A percentile compares a stretch with the other conserved stretches of the same genome.
phyloP scores from a whole-genome alignment of 768 basidiomycete species.

The Naganishia friedmannii region DNA sequence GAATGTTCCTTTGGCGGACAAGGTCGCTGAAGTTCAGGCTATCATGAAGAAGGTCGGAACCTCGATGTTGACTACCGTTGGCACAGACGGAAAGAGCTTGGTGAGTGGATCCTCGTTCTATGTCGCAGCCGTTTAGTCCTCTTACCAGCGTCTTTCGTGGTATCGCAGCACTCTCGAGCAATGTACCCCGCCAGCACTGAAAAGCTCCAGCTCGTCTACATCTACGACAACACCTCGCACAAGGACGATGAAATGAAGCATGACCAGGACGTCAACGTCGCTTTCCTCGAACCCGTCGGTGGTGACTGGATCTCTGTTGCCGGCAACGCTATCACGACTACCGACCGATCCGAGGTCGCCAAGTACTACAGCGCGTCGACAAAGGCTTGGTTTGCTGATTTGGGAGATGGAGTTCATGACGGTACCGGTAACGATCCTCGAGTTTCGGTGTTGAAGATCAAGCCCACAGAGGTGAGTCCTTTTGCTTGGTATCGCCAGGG shows the following conservation, averaged over 20 bases:
- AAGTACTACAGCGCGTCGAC: conserved; percentile 47
- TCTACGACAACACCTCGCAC: conserved; percentile 62
- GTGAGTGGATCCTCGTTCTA: background rate
- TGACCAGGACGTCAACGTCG: conserved; percentile 75
- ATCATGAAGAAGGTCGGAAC: conserved; percentile 34
- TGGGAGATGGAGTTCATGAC: conserved; percentile 78
- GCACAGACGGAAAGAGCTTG: conserved; percentile 31
- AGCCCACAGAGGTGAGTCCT: conserved; percentile 61
- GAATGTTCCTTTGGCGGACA: conserved; percentile 27
- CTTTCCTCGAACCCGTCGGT: conserved; percentile 66
- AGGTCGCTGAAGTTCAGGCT: conserved; percentile 31
- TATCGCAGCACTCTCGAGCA: conserved; percentile 31
- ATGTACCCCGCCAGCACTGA: conserved; percentile 30
- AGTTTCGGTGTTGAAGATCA: conserved; percentile 71
- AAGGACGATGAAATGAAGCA: conserved; percentile 71
- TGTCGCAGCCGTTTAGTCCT: too few species aligned
- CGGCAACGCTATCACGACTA: conserved; percentile 65
- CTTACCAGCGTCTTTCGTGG: too few species aligned
- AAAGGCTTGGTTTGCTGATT: conserved; percentile 77
- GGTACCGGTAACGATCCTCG: conserved; percentile 78
- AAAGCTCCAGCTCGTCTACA: conserved; percentile 45
- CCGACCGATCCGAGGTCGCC: conserved; percentile 49
- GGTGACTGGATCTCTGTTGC: conserved; percentile 79
- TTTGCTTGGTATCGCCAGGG: background rate
- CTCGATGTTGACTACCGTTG: conserved; percentile 33